Evolutionary conservation across 2,329 filamentous ascomycete species (phyloP).

Genomic region (Gyromitra esculenta): DNA sequence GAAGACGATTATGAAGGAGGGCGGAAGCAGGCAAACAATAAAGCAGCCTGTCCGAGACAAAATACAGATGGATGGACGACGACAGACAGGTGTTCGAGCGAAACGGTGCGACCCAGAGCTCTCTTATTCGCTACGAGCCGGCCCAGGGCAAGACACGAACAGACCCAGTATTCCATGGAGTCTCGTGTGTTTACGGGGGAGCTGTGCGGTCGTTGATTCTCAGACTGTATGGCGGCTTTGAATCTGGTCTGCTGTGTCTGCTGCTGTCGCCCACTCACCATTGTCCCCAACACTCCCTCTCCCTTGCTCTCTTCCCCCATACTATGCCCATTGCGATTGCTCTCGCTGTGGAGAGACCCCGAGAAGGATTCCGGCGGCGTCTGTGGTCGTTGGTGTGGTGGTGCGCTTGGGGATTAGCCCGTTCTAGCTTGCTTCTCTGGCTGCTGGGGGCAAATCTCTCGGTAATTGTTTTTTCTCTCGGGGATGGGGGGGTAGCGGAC

Average conservation of each 20-base stretch:
- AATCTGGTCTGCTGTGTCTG: constrained; percentile 51
- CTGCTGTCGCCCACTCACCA: constrained; percentile 40
- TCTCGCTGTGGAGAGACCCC: constrained; percentile 44
- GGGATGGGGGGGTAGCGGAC: constrained; percentile 32
- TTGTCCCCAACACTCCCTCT: constrained; percentile 24
- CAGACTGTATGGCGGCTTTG: constrained; percentile 43
- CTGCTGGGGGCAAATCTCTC: constrained; percentile 47
- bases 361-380: constrained; percentile 44
- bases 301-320: constrained; percentile 33
- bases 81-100: constrained; percentile 37
- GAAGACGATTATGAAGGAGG: constrained; percentile 26
- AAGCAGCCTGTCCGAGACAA: constrained; percentile 37
- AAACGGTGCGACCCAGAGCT: constrained; percentile 45
- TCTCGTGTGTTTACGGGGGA: constrained; percentile 48
- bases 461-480: constrained; percentile 43
- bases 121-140: constrained; percentile 33
- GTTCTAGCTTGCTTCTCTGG: constrained; percentile 15
- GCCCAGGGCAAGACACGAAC: constrained; percentile 36
- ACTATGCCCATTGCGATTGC: constrained; percentile 33
- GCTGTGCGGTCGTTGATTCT: constrained; percentile 48
- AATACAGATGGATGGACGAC: constrained; percentile 36
- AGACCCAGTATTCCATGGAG: constrained; percentile 39
- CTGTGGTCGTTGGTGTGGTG: constrained; percentile 32
- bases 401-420: constrained; percentile 41
- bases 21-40: constrained; percentile 36